Base-by-base conservation (phyloP, 2,329 filamentous ascomycete genomes). In the Colletotrichum lini region DNA sequence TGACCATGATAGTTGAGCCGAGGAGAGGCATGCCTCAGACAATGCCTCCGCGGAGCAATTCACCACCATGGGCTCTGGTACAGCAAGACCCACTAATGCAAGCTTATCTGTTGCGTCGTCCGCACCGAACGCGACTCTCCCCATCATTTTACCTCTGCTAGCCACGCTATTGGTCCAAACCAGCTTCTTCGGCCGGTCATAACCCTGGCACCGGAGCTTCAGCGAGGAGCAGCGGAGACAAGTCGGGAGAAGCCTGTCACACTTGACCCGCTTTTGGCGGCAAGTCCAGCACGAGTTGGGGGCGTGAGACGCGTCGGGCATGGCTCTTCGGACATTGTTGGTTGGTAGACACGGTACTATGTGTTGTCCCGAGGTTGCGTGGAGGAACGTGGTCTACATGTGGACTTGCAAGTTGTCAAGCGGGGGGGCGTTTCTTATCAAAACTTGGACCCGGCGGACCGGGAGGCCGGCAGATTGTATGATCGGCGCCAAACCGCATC, bases 161-260 rank as follows among this genome's bases (percentile, higher is more conserved):
- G 67, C 67, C 38, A 70, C 56, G 23, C 67, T 70, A 35, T 70
- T 54, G 35, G 67, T 70, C 67, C 67, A 70, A 21, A 70, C 50
- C 6, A 70, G 10, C 49, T 49, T 70, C 47, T 57, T 70, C 23
- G 63, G 63, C 42, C 63, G 67, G 18, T 57, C 56, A 23, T 70
- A 70, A 13, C 67, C 67, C 21, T 67, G 49, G 9, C 67, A 70
- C n/a, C 67, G 62, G 21, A 70, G 67, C 63, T 61, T 70, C 49
- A 70, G 50, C 21, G 63, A 61, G 30, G 63, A 67, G 49, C 67
- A 70, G 40, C 67, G 67, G 16, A 67, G 56, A 26, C 67, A 70
- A 10, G 40, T 42, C 12, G 67, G 67, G 18, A 70, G 50, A 15
- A 52, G 67, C n/a, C 63, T 70, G 49, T 70, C 67, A 49, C 67